These are phyloP conservation scores for Ophiostoma quercus DNA, from an alignment of 2,329 filamentous ascomycete species.

Conservation along the genomic window DNA sequence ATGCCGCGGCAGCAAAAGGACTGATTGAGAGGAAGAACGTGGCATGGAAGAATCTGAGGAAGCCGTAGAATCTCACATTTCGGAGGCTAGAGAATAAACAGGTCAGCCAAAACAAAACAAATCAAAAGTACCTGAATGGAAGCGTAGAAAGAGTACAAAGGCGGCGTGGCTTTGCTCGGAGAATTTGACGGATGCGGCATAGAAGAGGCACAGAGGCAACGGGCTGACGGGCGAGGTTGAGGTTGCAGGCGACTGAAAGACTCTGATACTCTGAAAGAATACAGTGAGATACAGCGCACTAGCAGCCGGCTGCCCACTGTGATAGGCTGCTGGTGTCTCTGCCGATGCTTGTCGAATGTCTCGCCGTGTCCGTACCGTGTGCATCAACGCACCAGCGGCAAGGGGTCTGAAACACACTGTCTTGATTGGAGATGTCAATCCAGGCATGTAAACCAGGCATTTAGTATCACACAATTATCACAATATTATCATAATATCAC, in stretches of 20 bases:
- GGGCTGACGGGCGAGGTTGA: background rate
- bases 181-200: background rate
- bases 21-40: background rate
- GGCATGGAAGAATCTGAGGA: background rate
- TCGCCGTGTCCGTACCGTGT: conserved; percentile 10
- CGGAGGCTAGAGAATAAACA: background rate
- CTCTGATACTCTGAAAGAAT: too few species aligned
- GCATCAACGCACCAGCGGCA: background rate
- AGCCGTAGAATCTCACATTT: background rate
- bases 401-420: background rate
- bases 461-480: too few species aligned
- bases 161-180: background rate
- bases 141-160: background rate
- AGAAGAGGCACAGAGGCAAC: background rate
- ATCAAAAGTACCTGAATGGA: background rate
- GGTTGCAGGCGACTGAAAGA: too few species aligned
- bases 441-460: background rate
- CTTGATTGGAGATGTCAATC: too few species aligned
- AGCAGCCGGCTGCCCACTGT: background rate
- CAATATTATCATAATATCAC: too few species aligned
- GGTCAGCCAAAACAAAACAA: background rate
- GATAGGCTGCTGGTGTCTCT: background rate
- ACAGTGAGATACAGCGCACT: too few species aligned
- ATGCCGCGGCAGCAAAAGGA: background rate
- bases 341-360: background rate